Evolutionary conservation across 805 yeast species (phyloP).

Genomic region (Spencermartinsiella europaea): DNA sequence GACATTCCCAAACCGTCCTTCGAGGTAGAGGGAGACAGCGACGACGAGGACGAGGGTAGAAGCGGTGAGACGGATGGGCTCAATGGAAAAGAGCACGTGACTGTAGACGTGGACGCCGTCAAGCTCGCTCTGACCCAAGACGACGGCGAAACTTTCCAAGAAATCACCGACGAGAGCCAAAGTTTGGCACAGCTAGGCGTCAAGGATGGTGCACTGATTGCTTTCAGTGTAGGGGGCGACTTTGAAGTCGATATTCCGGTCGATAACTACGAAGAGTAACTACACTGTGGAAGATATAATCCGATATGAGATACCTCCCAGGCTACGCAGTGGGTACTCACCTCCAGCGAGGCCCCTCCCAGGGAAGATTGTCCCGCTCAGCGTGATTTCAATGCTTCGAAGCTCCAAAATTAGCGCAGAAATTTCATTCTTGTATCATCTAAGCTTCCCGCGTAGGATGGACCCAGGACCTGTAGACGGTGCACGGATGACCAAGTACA

Average conservation of each 20-base stretch:
- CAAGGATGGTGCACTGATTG: constrained; percentile 12
- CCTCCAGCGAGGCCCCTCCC: too few relatives aligned
- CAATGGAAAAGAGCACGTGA: neutral
- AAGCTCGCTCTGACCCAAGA: neutral
- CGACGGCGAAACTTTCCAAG: constrained; percentile 7
- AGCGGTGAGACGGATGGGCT: neutral
- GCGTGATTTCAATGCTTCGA: too few relatives aligned
- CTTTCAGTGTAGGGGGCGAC: constrained; percentile 10
- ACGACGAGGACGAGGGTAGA: neutral
- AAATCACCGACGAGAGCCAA: constrained; percentile 8
- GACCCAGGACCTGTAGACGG: too few relatives aligned
- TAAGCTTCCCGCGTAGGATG: too few relatives aligned
- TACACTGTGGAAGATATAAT: neutral
- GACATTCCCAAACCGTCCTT: constrained; percentile 16
- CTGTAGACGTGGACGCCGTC: neutral
- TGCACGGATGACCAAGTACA: too few relatives aligned
- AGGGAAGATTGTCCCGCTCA: too few relatives aligned
- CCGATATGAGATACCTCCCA: constrained; percentile 12
- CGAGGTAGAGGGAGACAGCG: constrained; percentile 8
- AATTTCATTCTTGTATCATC: too few relatives aligned
- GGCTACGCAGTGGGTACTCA: too few relatives aligned
- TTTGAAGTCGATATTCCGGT: constrained; percentile 14
- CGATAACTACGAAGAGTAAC: neutral
- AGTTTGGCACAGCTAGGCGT: constrained; percentile 8
- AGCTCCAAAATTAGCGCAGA: too few relatives aligned